Base-by-base conservation (phyloP, 495 filamentous ascomycete species). In the Xylaria acuta region DNA sequence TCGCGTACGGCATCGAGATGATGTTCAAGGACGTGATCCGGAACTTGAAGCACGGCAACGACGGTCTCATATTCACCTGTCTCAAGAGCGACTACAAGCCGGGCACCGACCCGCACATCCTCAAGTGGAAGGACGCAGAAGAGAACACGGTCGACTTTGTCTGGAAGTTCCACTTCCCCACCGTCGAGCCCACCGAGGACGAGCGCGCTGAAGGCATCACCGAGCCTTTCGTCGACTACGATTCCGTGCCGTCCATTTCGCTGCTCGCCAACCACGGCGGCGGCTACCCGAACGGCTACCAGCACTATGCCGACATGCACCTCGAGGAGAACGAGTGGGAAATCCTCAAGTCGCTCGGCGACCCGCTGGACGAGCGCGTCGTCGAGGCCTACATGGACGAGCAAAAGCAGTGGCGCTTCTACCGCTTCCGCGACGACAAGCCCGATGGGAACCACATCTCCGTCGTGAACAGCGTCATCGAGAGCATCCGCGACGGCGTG, bases 41-140 rank as follows among this genome's bases (percentile, higher is more conserved):
- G 0, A 89, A 86, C 38, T 87, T 99, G 14, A 91, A 89, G 72
- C 96, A 99, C 78, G 93, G 96, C 43, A 98, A 97, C 76, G 96
- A 99, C 81, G 96, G 96, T 36, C 86, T 99, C 25, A 97, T 99
- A 77, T 99, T 99, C 84, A 98, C 96, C 43, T 97, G 95, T 79
- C 90, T 93, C 67, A 91, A 86, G 72, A 92, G 91, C 38, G 89
- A 92, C 1, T 99, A 99, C 84, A 89, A 90, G 74, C 91, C 91
- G 67, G 96, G 96, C 73, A 98, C 96, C 8, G 96, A 99, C 80
- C 88, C 88, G 51, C 91, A 95, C 76, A 98, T 97, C 73, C 85
- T 99, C 30, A 99, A 99, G 82, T 99, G 96, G 96, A 99, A 99
- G 79, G 93, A 95, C 1, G 91, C 91, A 5, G 82, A 91, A 34